Conservation (phyloP, 192 early-diverging fungal species). For the Oehlia diaphana region DNA sequence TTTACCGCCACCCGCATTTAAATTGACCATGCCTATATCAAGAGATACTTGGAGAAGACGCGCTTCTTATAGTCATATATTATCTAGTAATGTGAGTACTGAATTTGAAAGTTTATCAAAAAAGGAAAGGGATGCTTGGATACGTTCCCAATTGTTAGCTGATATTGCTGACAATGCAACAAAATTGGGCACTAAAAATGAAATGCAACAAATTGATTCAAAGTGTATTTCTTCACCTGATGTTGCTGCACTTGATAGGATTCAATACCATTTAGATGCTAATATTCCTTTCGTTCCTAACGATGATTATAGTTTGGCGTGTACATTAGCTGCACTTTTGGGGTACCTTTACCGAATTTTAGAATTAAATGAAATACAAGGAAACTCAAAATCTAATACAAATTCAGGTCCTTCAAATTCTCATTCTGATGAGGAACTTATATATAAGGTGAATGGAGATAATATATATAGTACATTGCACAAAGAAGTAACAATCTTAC, state of each 20-base stretch:
- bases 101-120: background rate
- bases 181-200: conserved; percentile 15
- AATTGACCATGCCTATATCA: conserved; percentile 1
- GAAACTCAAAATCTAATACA: background rate
- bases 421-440: conserved; percentile 1
- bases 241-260: conserved; percentile 14
- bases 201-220: conserved; percentile 22
- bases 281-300: conserved; percentile 34
- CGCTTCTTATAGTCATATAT: background rate
- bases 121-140: conserved; percentile 9
- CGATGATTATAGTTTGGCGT: conserved; percentile 56
- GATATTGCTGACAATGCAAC: conserved; percentile 31
- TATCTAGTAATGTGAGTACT: background rate
- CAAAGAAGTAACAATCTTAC: conserved; percentile 34
- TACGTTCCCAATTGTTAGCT: conserved; percentile 24
- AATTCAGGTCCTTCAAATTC: background rate
- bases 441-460: background rate
- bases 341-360: conserved; percentile 50
- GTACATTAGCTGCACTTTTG: conserved; percentile 55
- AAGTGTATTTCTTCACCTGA: background rate
- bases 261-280: conserved; percentile 25
- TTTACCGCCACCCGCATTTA: conserved; percentile 31
- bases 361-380: conserved; percentile 30
- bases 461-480: conserved; percentile 28
- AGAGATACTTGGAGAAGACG: conserved; percentile 5